A percentile compares a stretch with the other conserved stretches of the same genome.
Evolutionary conservation across 768 basidiomycete genomes (phyloP).

Genomic region (Clavulina sp.): DNA sequence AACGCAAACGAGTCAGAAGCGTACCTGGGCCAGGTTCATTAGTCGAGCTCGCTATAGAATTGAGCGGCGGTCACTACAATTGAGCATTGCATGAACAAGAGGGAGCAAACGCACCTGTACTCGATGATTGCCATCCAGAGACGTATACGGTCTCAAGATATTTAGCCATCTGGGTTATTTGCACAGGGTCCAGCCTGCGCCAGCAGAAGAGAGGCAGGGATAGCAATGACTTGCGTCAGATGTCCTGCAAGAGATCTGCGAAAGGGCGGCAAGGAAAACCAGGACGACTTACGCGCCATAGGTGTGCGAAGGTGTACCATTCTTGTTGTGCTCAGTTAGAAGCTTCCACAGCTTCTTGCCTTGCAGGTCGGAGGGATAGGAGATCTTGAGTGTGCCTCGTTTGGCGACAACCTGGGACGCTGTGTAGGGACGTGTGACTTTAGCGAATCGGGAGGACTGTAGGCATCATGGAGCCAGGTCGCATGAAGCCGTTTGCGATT

Average conservation of each 20-base stretch:
- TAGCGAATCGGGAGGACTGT: slow-evolving; percentile 75
- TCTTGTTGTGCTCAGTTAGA: slow-evolving; percentile 58
- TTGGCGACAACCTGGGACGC: slow-evolving; percentile 88
- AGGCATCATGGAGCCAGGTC: not conserved
- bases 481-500: not conserved
- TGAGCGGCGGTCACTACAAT: slow-evolving; percentile 81
- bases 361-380: slow-evolving; percentile 70
- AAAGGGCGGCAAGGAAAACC: not conserved
- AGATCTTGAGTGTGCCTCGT: slow-evolving; percentile 69
- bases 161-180: slow-evolving; percentile 94
- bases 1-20: slow-evolving; percentile 55
- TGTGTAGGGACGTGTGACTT: slow-evolving; percentile 80
- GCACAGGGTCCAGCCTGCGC: slow-evolving; percentile 86
- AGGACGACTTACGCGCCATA: slow-evolving; percentile 80
- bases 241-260: not conserved
- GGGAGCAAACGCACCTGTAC: too few species aligned
- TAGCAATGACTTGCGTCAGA: too few species aligned
- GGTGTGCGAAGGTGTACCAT: slow-evolving; percentile 75
- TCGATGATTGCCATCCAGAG: slow-evolving; percentile 47
- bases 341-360: slow-evolving; percentile 75
- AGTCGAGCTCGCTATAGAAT: slow-evolving; percentile 83
- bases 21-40: slow-evolving; percentile 97
- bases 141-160: slow-evolving; percentile 98
- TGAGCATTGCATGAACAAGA: too few species aligned
- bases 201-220: not conserved